Evolutionary conservation across 2,329 filamentous ascomycete genomes (phyloP).

Genomic region (Colletotrichum filicis): DNA sequence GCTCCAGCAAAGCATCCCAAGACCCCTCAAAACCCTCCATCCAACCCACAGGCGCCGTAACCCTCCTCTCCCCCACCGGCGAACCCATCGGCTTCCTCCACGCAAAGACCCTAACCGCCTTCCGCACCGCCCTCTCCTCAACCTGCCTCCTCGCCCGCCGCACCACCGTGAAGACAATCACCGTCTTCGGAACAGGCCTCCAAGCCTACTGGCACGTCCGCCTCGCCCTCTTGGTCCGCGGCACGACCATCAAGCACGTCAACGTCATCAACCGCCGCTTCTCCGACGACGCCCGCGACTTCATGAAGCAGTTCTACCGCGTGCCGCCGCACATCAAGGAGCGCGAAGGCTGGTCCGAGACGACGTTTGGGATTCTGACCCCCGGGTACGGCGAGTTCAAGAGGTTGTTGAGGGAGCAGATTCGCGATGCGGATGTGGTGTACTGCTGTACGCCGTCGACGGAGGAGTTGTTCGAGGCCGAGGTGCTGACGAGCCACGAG

Average conservation of each 20-base stretch:
- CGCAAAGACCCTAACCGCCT: conserved; percentile 80
- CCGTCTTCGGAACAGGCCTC: conserved; percentile 87
- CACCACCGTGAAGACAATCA: conserved; percentile 76
- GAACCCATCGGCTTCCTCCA: conserved; percentile 75
- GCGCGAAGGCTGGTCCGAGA: conserved; percentile 70
- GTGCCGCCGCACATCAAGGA: conserved; percentile 57
- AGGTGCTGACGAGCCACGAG: conserved; percentile 77
- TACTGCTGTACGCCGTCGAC: conserved; percentile 88
- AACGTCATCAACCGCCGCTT: conserved; percentile 86
- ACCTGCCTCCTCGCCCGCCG: conserved; percentile 75
- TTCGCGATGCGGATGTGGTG: conserved; percentile 81
- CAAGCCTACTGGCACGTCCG: conserved; percentile 97
- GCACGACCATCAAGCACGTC: conserved; percentile 77
- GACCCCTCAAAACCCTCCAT: conserved; percentile 47
- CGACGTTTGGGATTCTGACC: conserved; percentile 77
- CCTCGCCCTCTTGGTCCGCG: conserved; percentile 80
- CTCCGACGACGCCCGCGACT: conserved; percentile 63
- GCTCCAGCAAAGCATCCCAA: conserved; percentile 49
- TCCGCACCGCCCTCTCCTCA: conserved; percentile 80
- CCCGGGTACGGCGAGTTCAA: conserved; percentile 75
- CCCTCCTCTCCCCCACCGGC: conserved; percentile 73
- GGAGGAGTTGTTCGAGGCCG: conserved; percentile 78
- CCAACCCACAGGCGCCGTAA: conserved; percentile 73
- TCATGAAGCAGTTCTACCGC: conserved; percentile 60
- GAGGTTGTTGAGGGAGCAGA: conserved; percentile 75